These are phyloP conservation scores for Salix viminalis DNA, from an alignment of 345 rosid genomes.

Conservation along the genomic window DNA sequence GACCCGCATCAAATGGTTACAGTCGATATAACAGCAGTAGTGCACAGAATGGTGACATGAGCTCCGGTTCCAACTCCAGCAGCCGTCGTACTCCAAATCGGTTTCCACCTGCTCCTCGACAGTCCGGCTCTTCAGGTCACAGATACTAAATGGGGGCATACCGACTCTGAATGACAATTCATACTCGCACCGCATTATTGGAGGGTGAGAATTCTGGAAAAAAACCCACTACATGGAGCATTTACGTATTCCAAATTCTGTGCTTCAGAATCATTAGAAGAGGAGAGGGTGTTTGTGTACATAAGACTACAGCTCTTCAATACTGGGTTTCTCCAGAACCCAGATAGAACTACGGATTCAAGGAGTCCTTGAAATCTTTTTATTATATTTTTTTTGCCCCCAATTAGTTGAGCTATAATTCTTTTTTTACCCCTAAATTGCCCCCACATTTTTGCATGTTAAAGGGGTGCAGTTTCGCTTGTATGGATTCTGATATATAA, in stretches of 20 bases:
- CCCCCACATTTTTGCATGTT: background rate
- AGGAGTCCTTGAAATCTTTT: conserved; percentile 26
- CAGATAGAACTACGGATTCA: conserved; percentile 18
- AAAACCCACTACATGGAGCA: conserved; percentile 3
- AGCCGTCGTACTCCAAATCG: conserved; percentile 78
- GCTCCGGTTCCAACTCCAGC: conserved; percentile 26
- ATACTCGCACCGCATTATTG: conserved; percentile 12
- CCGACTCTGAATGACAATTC: conserved; percentile 4
- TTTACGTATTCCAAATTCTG: background rate
- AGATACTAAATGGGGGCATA: conserved; percentile 1
- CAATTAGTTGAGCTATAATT: background rate
- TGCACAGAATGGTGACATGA: conserved; percentile 63
- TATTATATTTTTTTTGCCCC: conserved; percentile 1
- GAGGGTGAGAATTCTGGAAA: background rate
- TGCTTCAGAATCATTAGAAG: conserved; percentile 2
- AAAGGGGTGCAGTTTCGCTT: background rate
- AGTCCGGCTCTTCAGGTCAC: conserved; percentile 27
- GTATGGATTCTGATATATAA: background rate
- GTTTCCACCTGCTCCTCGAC: conserved; percentile 82
- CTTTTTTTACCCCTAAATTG: background rate
- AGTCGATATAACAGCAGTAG: conserved; percentile 41
- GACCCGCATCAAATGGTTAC: conserved; percentile 36
- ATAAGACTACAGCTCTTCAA: conserved; percentile 10
- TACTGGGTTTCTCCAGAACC: conserved; percentile 13
- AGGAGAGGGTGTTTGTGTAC: conserved; percentile 12